These are phyloP conservation scores for Aspergillus unguis DNA, from an alignment of 2,329 filamentous ascomycete genomes.

Conservation along the genomic window DNA sequence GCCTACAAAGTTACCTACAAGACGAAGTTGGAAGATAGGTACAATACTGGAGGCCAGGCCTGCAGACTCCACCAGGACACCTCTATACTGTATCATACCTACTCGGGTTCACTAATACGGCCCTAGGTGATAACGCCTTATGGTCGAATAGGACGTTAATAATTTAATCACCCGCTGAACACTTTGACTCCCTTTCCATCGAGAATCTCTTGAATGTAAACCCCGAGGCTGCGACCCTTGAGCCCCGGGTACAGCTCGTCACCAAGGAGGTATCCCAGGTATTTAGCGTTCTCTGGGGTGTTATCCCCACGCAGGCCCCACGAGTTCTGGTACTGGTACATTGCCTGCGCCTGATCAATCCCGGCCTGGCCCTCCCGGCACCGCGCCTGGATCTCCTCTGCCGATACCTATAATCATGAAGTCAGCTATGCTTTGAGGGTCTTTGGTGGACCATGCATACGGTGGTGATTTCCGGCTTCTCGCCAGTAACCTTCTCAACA, in stretches of 20 bases:
- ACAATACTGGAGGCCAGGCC: no score
- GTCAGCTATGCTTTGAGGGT: not conserved
- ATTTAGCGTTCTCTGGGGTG: constrained; percentile 45
- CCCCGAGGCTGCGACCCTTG: not conserved
- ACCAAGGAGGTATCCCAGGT: constrained; percentile 48
- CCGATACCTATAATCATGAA: not conserved
- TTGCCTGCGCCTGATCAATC: not conserved
- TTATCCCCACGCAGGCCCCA: constrained; percentile 49
- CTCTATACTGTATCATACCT: no score
- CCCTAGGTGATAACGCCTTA: no score
- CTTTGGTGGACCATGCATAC: not conserved
- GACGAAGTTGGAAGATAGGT: no score
- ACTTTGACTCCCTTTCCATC: not conserved
- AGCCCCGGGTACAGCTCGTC: constrained; percentile 50
- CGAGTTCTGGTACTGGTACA: constrained; percentile 15
- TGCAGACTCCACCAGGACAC: no score
- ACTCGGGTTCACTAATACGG: no score
- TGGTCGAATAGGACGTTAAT: no score
- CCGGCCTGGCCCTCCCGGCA: no score
- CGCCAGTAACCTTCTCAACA: constrained; percentile 3
- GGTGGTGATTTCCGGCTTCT: not conserved
- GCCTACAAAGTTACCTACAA: no score
- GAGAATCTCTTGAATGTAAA: not conserved
- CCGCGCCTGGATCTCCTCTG: not conserved
- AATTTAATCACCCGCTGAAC: not conserved